phyloP scores from a whole-genome alignment of 768 basidiomycete genomes.

The Filobasidium wieringae region DNA sequence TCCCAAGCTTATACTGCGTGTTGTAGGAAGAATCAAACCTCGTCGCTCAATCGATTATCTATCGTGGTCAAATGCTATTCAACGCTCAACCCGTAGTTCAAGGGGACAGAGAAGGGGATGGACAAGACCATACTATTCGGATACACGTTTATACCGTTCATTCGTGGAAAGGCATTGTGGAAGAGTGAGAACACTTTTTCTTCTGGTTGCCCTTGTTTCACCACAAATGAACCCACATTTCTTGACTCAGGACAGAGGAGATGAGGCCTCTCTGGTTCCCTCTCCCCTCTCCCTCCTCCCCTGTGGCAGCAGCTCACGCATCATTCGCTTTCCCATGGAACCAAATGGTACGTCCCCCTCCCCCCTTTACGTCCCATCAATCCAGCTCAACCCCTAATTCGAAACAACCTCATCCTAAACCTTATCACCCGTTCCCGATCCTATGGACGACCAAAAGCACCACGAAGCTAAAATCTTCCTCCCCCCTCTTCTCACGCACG shows the following conservation, averaged over 20 bases:
- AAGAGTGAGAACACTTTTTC: slow-evolving; percentile 48
- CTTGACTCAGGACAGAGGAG: too few relatives aligned
- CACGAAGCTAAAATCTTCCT: background rate
- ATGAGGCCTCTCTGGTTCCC: too few relatives aligned
- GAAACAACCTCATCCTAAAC: background rate
- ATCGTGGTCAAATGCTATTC: slow-evolving; percentile 44
- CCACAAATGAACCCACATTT: too few relatives aligned
- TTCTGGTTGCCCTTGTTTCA: too few relatives aligned
- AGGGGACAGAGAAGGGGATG: slow-evolving; percentile 21
- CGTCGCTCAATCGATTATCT: slow-evolving; percentile 38
- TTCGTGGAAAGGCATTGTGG: slow-evolving; percentile 50
- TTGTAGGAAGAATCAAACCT: slow-evolving; percentile 76
- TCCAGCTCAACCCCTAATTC: background rate
- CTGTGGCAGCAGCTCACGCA: too few relatives aligned
- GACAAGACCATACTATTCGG: slow-evolving; percentile 46
- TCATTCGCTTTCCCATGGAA: too few relatives aligned
- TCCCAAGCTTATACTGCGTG: background rate
- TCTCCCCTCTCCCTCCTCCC: too few relatives aligned
- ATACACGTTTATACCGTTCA: slow-evolving; percentile 64
- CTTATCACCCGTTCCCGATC: background rate
- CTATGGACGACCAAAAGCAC: background rate
- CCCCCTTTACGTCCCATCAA: background rate
- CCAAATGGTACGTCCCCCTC: background rate
- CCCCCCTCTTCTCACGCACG: background rate
- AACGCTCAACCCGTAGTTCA: slow-evolving; percentile 59